These are phyloP conservation scores for Euphorbia pulcherrima DNA, from an alignment of 345 rosid genomes.

Conservation along the genomic window DNA sequence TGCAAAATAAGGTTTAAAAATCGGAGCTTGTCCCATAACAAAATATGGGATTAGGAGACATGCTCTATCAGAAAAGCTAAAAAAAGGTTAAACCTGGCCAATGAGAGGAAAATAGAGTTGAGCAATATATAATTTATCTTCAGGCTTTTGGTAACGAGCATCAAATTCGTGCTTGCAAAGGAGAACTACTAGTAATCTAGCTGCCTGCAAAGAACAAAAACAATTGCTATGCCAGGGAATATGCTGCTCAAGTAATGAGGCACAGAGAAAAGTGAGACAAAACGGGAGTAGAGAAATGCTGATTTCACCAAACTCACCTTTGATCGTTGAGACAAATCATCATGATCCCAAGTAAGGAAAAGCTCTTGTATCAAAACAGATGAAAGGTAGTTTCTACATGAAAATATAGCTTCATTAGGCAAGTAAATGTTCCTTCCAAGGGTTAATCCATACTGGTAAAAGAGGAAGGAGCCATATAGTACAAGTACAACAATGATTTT, in stretches of 20 bases:
- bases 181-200: slow-evolving; percentile 84
- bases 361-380: slow-evolving; percentile 92
- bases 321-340: slow-evolving; percentile 86
- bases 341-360: slow-evolving; percentile 96
- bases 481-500: not conserved
- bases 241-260: not conserved
- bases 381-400: slow-evolving; percentile 93
- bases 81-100: slow-evolving; percentile 58
- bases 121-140: slow-evolving; percentile 94
- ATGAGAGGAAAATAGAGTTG: slow-evolving; percentile 91
- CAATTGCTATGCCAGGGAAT: slow-evolving; percentile 2
- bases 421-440: slow-evolving; percentile 12
- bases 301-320: slow-evolving; percentile 47
- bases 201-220: slow-evolving; percentile 58
- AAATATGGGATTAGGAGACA: not conserved
- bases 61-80: slow-evolving; percentile 1
- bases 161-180: slow-evolving; percentile 97
- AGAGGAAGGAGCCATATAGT: not conserved
- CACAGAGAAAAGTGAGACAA: not conserved
- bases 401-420: slow-evolving; percentile 28
- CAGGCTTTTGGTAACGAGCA: slow-evolving; percentile 95
- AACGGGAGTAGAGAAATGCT: not conserved
- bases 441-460: not conserved
- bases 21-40: not conserved
- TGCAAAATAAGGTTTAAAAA: too few relatives aligned